Evolutionary conservation across 257 asterid genomes (phyloP).

Genomic region (Verbascum thapsus): DNA sequence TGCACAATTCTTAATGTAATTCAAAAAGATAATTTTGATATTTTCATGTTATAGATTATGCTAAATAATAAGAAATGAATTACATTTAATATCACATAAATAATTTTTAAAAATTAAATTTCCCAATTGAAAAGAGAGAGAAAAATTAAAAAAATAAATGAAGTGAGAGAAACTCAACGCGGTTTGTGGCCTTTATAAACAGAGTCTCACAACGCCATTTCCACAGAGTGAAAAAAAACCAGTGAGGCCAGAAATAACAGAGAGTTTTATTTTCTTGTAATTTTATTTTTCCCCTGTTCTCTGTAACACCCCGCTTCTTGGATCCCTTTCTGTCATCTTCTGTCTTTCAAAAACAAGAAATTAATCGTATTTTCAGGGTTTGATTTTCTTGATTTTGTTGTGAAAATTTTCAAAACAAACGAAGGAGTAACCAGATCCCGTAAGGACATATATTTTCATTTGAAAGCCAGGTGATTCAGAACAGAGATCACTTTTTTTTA

Average conservation of each 20-base stretch:
- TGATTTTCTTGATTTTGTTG: slow-evolving; percentile 41
- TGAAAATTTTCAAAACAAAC: not conserved
- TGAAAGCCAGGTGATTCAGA: slow-evolving; percentile 96
- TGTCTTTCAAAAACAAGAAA: slow-evolving; percentile 67
- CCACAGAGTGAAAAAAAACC: slow-evolving; percentile 48
- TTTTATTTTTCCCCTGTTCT: slow-evolving; percentile 43
- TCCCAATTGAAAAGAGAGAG: no score
- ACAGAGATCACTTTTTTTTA: slow-evolving; percentile 53
- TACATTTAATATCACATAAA: no score
- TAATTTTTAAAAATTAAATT: no score
- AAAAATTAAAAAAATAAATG: slow-evolving; percentile 32
- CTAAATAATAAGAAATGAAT: not conserved
- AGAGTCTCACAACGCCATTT: slow-evolving; percentile 8
- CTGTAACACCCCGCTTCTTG: slow-evolving; percentile 70
- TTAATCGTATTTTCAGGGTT: slow-evolving; percentile 41
- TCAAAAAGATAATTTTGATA: no score
- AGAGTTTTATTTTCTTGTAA: slow-evolving; percentile 31
- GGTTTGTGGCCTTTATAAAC: slow-evolving; percentile 46
- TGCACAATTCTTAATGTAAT: no score
- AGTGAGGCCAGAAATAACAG: slow-evolving; percentile 49
- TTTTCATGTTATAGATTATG: no score
- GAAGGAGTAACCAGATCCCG: slow-evolving; percentile 33
- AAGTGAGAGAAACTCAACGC: slow-evolving; percentile 6
- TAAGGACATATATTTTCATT: slow-evolving; percentile 40
- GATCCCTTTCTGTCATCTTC: slow-evolving; percentile 93